phyloP scores from a whole-genome alignment of 2,329 filamentous ascomycete species.

The Whalleya microplaca region DNA sequence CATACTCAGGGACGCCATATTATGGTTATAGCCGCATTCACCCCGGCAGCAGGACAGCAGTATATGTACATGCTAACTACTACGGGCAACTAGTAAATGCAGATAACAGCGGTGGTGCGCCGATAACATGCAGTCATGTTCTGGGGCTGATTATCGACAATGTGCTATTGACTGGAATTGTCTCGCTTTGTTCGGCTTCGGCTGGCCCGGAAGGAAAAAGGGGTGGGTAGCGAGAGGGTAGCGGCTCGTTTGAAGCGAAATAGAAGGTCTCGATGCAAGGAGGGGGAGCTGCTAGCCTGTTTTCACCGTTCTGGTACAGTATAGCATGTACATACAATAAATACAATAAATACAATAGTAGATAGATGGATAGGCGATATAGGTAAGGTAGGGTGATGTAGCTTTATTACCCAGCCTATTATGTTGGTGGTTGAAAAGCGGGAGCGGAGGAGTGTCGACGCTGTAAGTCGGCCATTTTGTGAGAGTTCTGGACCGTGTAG shows the following conservation, averaged over 20 bases:
- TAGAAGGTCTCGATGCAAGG: neutral
- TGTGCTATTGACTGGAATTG: conserved; percentile 10
- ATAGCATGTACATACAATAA: too few species aligned
- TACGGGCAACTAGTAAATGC: conserved; percentile 17
- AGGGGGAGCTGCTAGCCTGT: too few species aligned
- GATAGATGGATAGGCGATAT: too few species aligned
- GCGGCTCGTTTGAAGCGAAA: conserved; percentile 1
- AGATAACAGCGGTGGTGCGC: conserved; percentile 23
- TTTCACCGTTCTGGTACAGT: neutral
- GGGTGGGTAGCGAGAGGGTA: neutral
- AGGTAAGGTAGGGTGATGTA: too few species aligned
- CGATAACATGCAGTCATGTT: conserved; percentile 34
- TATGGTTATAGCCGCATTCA: conserved; percentile 34
- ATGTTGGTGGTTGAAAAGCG: too few species aligned
- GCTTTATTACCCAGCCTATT: too few species aligned
- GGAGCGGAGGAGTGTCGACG: too few species aligned
- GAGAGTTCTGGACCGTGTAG: too few species aligned
- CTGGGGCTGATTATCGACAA: conserved; percentile 21
- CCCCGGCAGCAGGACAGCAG: conserved; percentile 22
- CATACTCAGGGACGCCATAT: conserved; percentile 39
- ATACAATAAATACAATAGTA: too few species aligned
- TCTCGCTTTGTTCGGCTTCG: conserved; percentile 7
- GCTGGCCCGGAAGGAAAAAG: conserved; percentile 15
- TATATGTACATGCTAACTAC: conserved; percentile 11
- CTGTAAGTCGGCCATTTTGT: too few species aligned